phyloP scores from a whole-genome alignment of 75 land plant species.

The Selaginella tamariscina region DNA sequence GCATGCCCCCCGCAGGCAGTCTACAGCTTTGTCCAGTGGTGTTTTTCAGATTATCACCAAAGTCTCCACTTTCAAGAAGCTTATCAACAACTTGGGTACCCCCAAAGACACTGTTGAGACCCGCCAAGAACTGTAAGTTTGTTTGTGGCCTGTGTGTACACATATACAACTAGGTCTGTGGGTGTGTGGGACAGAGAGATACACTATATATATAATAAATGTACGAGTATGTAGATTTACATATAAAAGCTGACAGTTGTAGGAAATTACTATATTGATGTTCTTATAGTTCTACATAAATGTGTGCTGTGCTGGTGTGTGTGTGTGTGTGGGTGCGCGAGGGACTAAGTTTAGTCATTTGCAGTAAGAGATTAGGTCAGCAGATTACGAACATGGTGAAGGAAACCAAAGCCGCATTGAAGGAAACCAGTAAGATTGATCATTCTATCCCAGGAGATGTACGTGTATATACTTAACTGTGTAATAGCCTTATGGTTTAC shows the following conservation, averaged over 20 bases:
- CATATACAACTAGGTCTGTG: neutral
- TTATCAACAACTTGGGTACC: conserved; percentile 60
- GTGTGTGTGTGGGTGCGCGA: neutral
- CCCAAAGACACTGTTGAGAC: conserved; percentile 71
- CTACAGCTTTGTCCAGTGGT: conserved; percentile 40
- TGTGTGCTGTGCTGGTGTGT: neutral
- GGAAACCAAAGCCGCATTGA: neutral
- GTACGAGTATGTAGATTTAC: no score
- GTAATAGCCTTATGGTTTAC: no score
- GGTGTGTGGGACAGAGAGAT: no score
- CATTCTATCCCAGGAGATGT: neutral
- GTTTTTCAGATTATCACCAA: conserved; percentile 73
- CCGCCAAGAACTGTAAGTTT: conserved; percentile 53
- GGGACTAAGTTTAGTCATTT: neutral
- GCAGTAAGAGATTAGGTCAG: neutral
- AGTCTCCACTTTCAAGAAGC: conserved; percentile 61
- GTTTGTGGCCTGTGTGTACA: no score
- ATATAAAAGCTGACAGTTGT: no score
- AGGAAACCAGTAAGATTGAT: neutral
- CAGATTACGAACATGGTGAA: neutral
- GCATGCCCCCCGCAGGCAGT: neutral
- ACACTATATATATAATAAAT: no score
- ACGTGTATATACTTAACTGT: neutral
- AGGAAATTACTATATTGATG: neutral
- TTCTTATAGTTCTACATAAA: no score